Evolutionary conservation across 108 stramenopile genomes (phyloP), one percentile per base, ranked within the genome.

Genomic region (Cyclostephanos invisitatus): DNA sequence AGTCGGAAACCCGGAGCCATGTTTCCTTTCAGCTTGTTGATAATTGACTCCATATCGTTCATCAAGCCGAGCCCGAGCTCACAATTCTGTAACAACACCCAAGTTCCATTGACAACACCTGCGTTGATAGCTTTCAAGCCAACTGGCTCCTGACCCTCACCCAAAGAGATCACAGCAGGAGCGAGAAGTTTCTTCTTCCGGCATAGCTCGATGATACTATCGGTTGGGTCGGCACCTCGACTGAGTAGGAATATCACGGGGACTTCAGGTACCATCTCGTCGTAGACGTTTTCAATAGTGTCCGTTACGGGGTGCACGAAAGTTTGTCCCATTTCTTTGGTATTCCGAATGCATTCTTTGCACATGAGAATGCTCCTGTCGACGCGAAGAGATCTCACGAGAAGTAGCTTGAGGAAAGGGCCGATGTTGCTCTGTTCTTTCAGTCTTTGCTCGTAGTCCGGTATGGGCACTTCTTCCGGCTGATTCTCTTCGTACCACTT

Each of bases 131-230:
- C 96, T 40, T 90, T 88, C 59, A 92, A 77, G 7, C 94, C 96
- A 50, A 96, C 96, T 4, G 89, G 94, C 76, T 96, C 96, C 73
- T 96, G 96, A 14, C 96, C 96, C 76, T 96, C 94, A 54, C 96
- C 96, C 38, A 96, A 59, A 9, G 92, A 93, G 59, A 94, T 94
- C 29, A 96, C 91, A 1, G 91, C 87, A 27, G 90, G 91, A 20
- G 91, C 68, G 7, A 91, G 83, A 7, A 91, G 82, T 81, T 96
- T 96, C 85, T 88, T 91, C 70, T 91, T 90, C n/a, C 92, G 69
- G 51, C 90, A 89, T 35, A 96, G 72, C 22, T 77, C 81, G 69
- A 95, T 91, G 56, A 96, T 96, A 20, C 87, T 72, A 62, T 96
- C 96, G n/a, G 96, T 96, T 40, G 96, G 96, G 81, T 96, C 96